Percentiles rank a stretch among this genome's conserved stretches.
Evolutionary conservation across 768 basidiomycete species (phyloP).

Genomic region (Rhodotorula paludigena): DNA sequence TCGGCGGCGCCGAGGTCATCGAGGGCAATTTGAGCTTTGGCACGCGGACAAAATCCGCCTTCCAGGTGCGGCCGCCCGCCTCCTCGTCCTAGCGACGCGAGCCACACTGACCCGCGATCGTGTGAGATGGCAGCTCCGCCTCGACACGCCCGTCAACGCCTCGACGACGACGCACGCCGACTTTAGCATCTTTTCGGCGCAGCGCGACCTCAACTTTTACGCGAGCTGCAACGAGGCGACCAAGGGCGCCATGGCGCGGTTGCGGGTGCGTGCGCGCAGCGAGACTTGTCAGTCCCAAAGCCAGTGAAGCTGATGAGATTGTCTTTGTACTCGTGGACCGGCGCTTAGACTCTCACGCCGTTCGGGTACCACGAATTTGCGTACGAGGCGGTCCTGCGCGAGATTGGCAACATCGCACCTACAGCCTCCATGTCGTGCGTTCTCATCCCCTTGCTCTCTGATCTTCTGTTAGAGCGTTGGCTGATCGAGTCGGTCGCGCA

Average conservation of each 20-base stretch:
- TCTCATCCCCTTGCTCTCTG: not conserved
- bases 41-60: constrained; percentile 78
- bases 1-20: constrained; percentile 84
- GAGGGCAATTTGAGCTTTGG: constrained; percentile 77
- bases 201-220: constrained; percentile 73
- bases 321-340: too few relatives aligned
- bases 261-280: constrained; percentile 55
- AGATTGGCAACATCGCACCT: constrained; percentile 65
- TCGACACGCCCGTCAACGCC: constrained; percentile 48
- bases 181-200: constrained; percentile 64
- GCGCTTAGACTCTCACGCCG: not conserved
- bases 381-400: constrained; percentile 75
- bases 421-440: constrained; percentile 73
- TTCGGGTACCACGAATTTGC: constrained; percentile 64
- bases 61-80: constrained; percentile 56
- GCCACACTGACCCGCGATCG: too few relatives aligned
- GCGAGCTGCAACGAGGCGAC: constrained; percentile 66
- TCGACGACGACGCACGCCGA: constrained; percentile 65
- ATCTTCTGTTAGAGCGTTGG: not conserved
- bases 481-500: not conserved
- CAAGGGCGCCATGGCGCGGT: constrained; percentile 61
- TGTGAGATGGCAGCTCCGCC: constrained; percentile 47
- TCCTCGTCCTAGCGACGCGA: too few relatives aligned
- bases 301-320: constrained; percentile 18
- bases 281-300: not conserved